These are phyloP conservation scores for Acacia acuminata DNA, from an alignment of 306 rosid species.

Conservation along the genomic window DNA sequence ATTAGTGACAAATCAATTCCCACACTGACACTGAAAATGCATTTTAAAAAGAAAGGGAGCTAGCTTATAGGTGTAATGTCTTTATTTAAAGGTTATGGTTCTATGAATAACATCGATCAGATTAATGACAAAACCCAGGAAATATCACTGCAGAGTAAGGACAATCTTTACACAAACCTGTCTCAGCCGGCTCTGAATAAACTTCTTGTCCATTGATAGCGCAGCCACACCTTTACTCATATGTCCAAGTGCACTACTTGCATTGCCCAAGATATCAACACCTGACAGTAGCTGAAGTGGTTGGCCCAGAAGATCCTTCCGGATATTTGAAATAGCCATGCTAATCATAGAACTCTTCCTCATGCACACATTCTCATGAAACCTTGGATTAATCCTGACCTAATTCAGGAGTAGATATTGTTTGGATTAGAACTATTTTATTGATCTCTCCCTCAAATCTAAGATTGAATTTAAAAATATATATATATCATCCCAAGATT, in stretches of 20 bases:
- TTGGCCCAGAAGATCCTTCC: slow-evolving; percentile 92
- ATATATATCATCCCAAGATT: slow-evolving; percentile 8
- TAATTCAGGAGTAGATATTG: slow-evolving; percentile 40
- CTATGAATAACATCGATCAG: slow-evolving; percentile 2
- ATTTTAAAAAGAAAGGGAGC: slow-evolving; percentile 4
- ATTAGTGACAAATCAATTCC: not conserved
- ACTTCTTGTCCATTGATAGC: slow-evolving; percentile 95
- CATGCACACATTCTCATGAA: slow-evolving; percentile 85
- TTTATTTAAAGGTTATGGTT: not conserved
- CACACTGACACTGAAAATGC: not conserved
- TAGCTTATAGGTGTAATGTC: slow-evolving; percentile 7
- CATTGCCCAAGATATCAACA: slow-evolving; percentile 97
- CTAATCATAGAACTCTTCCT: slow-evolving; percentile 93
- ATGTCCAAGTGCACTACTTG: slow-evolving; percentile 99
- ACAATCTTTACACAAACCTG: slow-evolving; percentile 64
- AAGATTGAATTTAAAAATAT: slow-evolving; percentile 1
- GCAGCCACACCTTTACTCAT: slow-evolving; percentile 99
- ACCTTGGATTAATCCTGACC: slow-evolving; percentile 89
- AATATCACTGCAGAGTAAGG: slow-evolving; percentile 8
- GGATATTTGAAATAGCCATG: slow-evolving; percentile 83
- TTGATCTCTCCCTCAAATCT: slow-evolving; percentile 5
- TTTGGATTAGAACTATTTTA: slow-evolving; percentile 19
- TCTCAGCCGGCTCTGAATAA: slow-evolving; percentile 92
- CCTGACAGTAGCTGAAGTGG: slow-evolving; percentile 97
- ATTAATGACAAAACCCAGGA: slow-evolving; percentile 19